Percentiles rank a stretch among this genome's conserved stretches.
Evolutionary conservation across 306 rosid genomes (phyloP).

Genomic region (Castanopsis chinensis): DNA sequence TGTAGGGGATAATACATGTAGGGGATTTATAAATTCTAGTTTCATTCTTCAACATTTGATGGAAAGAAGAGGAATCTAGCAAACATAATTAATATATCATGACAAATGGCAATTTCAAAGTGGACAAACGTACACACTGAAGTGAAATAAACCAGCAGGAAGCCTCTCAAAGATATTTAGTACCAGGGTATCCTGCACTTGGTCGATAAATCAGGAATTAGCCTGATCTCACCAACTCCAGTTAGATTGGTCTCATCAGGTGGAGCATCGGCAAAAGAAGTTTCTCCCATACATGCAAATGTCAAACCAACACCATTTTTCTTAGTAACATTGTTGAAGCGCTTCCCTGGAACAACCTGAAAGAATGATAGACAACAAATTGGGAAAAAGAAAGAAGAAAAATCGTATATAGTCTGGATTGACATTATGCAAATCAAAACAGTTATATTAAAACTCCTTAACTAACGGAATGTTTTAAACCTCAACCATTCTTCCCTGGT

Average conservation of each 20-base stretch:
- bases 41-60: background rate
- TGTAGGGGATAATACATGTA: background rate
- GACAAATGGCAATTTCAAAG: slow-evolving; percentile 9
- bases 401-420: background rate
- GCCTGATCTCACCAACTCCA: slow-evolving; percentile 78
- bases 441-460: too few relatives aligned
- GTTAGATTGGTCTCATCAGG: slow-evolving; percentile 68
- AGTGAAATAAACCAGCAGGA: slow-evolving; percentile 7
- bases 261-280: slow-evolving; percentile 59
- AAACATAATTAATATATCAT: background rate
- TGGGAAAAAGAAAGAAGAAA: slow-evolving; percentile 5
- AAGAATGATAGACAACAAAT: slow-evolving; percentile 24
- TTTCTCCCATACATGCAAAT: slow-evolving; percentile 57
- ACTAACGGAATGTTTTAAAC: too few relatives aligned
- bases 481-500: background rate
- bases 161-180: background rate
- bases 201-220: slow-evolving; percentile 85
- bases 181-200: slow-evolving; percentile 78
- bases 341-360: slow-evolving; percentile 75
- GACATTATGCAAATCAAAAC: too few relatives aligned
- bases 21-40: background rate
- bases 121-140: background rate
- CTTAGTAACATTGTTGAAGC: slow-evolving; percentile 50
- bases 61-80: background rate
- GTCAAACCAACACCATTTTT: slow-evolving; percentile 75